A percentile compares a stretch with the other conserved stretches of the same genome.
Evolutionary conservation across 352 stramenopile species (phyloP).

Genomic region (Globisporangium splendens): DNA sequence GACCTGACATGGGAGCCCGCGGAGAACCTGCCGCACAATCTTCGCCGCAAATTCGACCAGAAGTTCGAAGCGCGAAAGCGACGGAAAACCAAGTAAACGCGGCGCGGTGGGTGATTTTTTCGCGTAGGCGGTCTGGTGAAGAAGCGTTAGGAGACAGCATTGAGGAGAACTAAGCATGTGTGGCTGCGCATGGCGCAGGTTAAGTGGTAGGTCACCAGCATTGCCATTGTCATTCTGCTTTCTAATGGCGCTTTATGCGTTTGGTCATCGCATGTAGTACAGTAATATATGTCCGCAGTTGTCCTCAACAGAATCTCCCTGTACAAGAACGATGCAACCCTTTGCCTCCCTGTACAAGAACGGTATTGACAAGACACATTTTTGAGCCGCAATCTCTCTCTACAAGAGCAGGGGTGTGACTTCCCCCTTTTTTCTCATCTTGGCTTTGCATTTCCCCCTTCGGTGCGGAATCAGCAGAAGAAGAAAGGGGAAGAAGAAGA

Average conservation of each 20-base stretch:
- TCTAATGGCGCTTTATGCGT: background rate
- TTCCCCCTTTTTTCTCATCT: background rate
- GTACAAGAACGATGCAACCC: no score
- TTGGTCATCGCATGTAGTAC: background rate
- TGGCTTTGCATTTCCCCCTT: no score
- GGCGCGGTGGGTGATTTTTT: background rate
- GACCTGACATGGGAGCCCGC: slow-evolving; percentile 75
- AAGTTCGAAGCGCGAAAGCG: slow-evolving; percentile 63
- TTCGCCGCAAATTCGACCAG: slow-evolving; percentile 76
- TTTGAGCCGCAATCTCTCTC: slow-evolving; percentile 16
- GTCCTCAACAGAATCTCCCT: no score
- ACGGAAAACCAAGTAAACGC: slow-evolving; percentile 1
- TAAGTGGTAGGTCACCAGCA: background rate
- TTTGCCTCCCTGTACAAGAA: background rate
- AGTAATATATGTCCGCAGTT: background rate
- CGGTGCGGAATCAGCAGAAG: no score
- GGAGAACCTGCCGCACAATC: slow-evolving; percentile 73
- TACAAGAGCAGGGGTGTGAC: slow-evolving; percentile 14
- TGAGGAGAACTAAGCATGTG: background rate
- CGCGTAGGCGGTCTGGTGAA: background rate
- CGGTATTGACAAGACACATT: background rate
- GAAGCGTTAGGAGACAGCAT: background rate
- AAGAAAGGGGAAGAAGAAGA: background rate
- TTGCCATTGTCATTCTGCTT: background rate
- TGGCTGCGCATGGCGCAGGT: background rate